Conservation (phyloP, 1,284 basidiomycete species). For the Coriolopsis trogii region DNA sequence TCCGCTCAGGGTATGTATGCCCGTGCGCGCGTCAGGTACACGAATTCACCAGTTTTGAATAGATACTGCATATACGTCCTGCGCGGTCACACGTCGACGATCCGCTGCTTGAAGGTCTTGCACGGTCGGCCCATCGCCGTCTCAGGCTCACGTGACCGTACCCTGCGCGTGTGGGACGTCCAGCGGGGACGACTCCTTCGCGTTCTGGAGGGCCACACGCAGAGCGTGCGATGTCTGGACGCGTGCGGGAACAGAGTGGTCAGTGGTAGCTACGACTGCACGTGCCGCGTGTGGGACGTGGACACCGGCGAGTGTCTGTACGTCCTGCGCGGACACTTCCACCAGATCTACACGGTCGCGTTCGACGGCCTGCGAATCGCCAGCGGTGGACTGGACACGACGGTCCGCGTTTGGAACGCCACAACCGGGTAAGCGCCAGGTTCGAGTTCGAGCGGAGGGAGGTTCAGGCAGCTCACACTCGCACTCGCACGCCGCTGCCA, state of each 20-base stretch:
- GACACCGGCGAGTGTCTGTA: constrained; percentile 88
- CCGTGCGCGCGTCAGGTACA: neutral
- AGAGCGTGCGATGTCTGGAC: constrained; percentile 89
- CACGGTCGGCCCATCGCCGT: constrained; percentile 89
- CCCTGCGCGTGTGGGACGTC: constrained; percentile 93
- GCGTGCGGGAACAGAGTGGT: constrained; percentile 81
- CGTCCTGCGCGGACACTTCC: constrained; percentile 86
- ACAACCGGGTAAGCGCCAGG: constrained; percentile 84
- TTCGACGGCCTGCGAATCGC: constrained; percentile 89
- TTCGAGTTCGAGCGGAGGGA: constrained; percentile 24
- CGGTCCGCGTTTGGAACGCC: constrained; percentile 88
- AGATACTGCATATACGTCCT: constrained; percentile 83
- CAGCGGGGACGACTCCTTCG: constrained; percentile 74
- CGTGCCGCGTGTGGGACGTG: constrained; percentile 66
- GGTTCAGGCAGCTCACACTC: neutral
- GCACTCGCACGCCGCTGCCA: neutral
- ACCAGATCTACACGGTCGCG: constrained; percentile 93
- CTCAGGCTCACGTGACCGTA: constrained; percentile 87
- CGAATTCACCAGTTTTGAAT: neutral
- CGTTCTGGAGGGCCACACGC: constrained; percentile 78
- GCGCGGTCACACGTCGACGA: constrained; percentile 87
- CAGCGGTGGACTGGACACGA: constrained; percentile 90
- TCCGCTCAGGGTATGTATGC: constrained; percentile 68
- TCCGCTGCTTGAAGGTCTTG: constrained; percentile 89
- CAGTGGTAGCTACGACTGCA: constrained; percentile 90